Evolutionary conservation across 306 rosid genomes (phyloP), one percentile per base, ranked within the genome.

Genomic region (Trifolium repens): DNA sequence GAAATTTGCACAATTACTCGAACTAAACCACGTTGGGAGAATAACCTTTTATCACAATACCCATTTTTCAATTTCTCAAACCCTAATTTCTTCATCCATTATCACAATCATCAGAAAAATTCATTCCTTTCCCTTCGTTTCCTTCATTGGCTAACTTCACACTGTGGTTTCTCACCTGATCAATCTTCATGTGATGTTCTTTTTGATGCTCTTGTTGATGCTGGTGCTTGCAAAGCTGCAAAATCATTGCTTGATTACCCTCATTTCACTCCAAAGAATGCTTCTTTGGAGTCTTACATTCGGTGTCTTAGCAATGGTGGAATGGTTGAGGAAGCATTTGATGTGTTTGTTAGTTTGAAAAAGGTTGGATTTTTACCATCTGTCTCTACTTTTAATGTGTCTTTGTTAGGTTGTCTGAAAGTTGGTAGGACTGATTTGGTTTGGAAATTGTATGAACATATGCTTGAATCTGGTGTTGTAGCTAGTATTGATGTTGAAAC

Each of bases 1-100:
- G 85, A 93, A 61, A 76, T 91, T 68, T 88, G 87, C 75, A 78
- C 58, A 67, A 77, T 88, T 47, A 88, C 89, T 24, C 84, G 93
- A 75, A 85, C 81, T 35, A 85, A 73, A 77, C 85, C 93, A 16
- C 81, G 86, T 69, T 93, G 96, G 96, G 96, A 93, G 81, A 78
- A 82, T 43, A 86, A 88, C 39, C 82, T 91, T 58, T 72, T 84
- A 30, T 89, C 89, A 34, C 81, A 89, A 0, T 93, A 83, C 73
- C 93, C 93, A 54, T 89, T 86, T 19, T 80, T 89, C 22, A 77
- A 90, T 78, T 86, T 93, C 76, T 62, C 78, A 0, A 83, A 93
- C 72, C 90, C 96, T 2, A 59, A 17, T 64, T 86, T 89, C 77
- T 78, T 93, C 63, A 75, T 72, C 3, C 85, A 57, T 78, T 77